phyloP scores from a whole-genome alignment of 1,284 basidiomycete species.

The Wallemia ichthyophaga region DNA sequence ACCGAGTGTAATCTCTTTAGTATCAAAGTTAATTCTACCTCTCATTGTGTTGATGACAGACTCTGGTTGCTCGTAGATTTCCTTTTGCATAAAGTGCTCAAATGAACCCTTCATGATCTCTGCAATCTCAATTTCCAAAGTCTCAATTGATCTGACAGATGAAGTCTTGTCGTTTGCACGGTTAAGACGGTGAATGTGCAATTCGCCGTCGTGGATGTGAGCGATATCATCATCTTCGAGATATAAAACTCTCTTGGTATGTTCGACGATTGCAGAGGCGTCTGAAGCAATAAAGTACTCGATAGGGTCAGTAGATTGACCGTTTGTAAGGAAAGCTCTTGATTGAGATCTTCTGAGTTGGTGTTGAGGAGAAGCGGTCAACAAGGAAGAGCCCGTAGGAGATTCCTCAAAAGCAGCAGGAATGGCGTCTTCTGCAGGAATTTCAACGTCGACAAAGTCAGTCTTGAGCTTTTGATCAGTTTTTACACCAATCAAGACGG shows the following conservation, averaged over 20 bases:
- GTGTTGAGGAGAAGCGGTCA: conserved; percentile 41
- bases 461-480: conserved; percentile 99
- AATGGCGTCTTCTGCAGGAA: conserved; percentile 19
- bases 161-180: conserved; percentile 39
- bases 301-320: conserved; percentile 63
- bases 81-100: conserved; percentile 99
- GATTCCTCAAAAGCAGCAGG: background rate
- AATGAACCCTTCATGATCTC: conserved; percentile 99
- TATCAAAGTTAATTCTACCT: conserved; percentile 97
- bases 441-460: conserved; percentile 96
- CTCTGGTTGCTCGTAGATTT: conserved; percentile 99
- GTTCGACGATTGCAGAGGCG: conserved; percentile 82
- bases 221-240: conserved; percentile 98
- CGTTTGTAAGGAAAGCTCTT: conserved; percentile 91
- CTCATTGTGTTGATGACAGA: conserved; percentile 99
- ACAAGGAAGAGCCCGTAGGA: conserved; percentile 20
- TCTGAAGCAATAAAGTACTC: conserved; percentile 99
- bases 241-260: conserved; percentile 96
- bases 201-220: conserved; percentile 82
- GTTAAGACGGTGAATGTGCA: conserved; percentile 94
- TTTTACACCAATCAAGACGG: conserved; percentile 92
- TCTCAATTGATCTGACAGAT: conserved; percentile 84
- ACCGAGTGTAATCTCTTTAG: conserved; percentile 66
- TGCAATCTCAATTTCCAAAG: conserved; percentile 90
- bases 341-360: conserved; percentile 86